phyloP scores from a whole-genome alignment of 2,329 filamentous ascomycete species.

The Berkeleyomyces basicola region DNA sequence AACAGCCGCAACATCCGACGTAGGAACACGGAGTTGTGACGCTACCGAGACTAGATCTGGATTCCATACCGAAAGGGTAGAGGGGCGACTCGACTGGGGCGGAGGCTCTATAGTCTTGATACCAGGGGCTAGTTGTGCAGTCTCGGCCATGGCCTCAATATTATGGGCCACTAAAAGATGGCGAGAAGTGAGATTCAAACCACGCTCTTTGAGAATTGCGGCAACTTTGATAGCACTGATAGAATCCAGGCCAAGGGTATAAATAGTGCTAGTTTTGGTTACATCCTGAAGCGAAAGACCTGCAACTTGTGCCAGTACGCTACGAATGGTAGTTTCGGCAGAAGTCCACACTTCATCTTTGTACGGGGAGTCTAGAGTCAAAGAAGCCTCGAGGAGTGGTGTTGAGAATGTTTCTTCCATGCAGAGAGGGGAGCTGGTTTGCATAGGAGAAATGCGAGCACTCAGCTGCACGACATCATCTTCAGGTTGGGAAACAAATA shows the following conservation, averaged over 20 bases:
- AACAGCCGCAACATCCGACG: constrained; percentile 33
- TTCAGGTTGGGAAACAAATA: background rate
- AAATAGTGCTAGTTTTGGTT: constrained; percentile 46
- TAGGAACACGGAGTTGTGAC: constrained; percentile 20
- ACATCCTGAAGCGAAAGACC: constrained; percentile 42
- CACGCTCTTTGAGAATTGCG: constrained; percentile 47
- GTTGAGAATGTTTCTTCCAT: background rate
- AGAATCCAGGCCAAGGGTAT: constrained; percentile 77
- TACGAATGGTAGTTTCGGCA: constrained; percentile 25
- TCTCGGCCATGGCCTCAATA: constrained; percentile 32
- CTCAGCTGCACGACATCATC: constrained; percentile 29
- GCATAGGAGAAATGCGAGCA: background rate
- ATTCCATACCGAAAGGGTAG: background rate
- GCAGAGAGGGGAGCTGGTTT: background rate
- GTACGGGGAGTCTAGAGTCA: background rate
- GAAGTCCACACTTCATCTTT: constrained; percentile 21
- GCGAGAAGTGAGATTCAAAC: constrained; percentile 48
- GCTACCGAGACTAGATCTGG: background rate
- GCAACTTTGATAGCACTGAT: constrained; percentile 80
- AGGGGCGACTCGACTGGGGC: background rate
- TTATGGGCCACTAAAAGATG: constrained; percentile 51
- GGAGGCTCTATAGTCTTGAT: background rate
- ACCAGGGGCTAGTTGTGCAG: background rate
- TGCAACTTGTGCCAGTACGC: constrained; percentile 40
- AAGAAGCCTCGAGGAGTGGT: background rate